Base-by-base conservation (phyloP, 495 filamentous ascomycete genomes). In the Podospora pseudoanserina region DNA sequence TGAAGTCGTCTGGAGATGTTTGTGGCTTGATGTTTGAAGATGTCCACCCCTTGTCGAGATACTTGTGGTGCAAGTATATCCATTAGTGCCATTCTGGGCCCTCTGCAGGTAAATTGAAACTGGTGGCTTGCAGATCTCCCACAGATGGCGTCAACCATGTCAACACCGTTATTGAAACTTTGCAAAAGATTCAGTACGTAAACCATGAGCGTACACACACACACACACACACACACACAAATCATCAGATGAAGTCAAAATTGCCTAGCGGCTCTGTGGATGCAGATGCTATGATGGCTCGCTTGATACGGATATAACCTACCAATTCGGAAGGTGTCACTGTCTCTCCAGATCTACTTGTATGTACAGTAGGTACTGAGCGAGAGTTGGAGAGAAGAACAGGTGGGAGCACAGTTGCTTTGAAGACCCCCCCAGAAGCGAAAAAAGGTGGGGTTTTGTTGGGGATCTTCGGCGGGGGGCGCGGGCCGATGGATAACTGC, bases 251-350 rank as follows among this genome's bases (percentile, higher is more conserved):
- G 30, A 28, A 30, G 59, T 28, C 59, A 61, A 26, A 61, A 32
- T 58, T 58, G 19, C 23, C 23, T 61, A 32, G 59, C 20, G 59
- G 59, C 59, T 61, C 59, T 30, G 20, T 32, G n/a, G 20, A 7
- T 61, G 61, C 30, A 49, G 28, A 63, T 63, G 61, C 34, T 27
- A 49, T 32, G 34, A 63, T 63, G 32, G 32, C 32, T 61, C 59
- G 59, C 59, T 61, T 61, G 23, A 18, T 28, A 18, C 20, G 39
- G 39, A 49, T 5, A 16, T 18, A n/a, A 2, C n/a, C 27, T 19
- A 34, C 61, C 4, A 19, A 63, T 34, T 18, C 5, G 61, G 61
- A 63, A 63, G 61, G 61, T 63, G 61, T 44, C 61, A 63, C 61
- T 63, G 61, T 44, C 61, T 44, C 19, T 34, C 18, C 34, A 18